These are phyloP conservation scores for Hippophae gyantsensis DNA, from an alignment of 306 rosid species.

Conservation along the genomic window DNA sequence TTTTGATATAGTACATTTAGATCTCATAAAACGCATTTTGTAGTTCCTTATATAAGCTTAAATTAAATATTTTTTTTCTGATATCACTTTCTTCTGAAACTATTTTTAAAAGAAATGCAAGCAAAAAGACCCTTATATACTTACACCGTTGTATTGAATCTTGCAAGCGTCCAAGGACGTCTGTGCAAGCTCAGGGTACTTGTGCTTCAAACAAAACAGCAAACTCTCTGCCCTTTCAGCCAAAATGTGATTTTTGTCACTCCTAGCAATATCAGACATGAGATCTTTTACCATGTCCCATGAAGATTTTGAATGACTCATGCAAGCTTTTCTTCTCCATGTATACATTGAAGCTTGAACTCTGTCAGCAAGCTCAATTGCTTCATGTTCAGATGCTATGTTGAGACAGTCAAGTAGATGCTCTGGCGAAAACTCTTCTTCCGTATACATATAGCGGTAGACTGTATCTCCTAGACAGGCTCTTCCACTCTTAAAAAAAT, in stretches of 20 bases:
- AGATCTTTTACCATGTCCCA: slow-evolving; percentile 82
- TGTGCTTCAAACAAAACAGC: slow-evolving; percentile 69
- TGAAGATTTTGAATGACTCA: slow-evolving; percentile 73
- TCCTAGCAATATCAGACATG: slow-evolving; percentile 49
- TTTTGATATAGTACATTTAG: too few species aligned
- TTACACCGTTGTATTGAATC: slow-evolving; percentile 75
- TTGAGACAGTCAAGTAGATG: slow-evolving; percentile 55
- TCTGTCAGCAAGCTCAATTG: slow-evolving; percentile 73
- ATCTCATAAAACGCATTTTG: too few species aligned
- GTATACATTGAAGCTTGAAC: slow-evolving; percentile 94
- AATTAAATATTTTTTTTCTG: too few species aligned
- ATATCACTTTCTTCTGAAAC: too few species aligned
- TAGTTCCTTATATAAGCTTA: too few species aligned
- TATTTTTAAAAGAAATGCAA: too few species aligned
- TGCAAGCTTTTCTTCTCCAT: slow-evolving; percentile 87
- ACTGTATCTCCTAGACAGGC: slow-evolving; percentile 69
- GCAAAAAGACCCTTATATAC: neutral
- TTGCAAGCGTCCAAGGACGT: slow-evolving; percentile 87
- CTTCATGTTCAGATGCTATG: slow-evolving; percentile 79
- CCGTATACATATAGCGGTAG: slow-evolving; percentile 48
- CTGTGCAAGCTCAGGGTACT: slow-evolving; percentile 85
- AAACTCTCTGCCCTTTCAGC: slow-evolving; percentile 81
- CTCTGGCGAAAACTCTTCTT: slow-evolving; percentile 67
- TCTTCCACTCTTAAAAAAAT: slow-evolving; percentile 58
- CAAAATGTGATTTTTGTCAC: slow-evolving; percentile 63